Evolutionary conservation across 768 basidiomycete genomes (phyloP).

Genomic region (Rhizopogon vinicolor): DNA sequence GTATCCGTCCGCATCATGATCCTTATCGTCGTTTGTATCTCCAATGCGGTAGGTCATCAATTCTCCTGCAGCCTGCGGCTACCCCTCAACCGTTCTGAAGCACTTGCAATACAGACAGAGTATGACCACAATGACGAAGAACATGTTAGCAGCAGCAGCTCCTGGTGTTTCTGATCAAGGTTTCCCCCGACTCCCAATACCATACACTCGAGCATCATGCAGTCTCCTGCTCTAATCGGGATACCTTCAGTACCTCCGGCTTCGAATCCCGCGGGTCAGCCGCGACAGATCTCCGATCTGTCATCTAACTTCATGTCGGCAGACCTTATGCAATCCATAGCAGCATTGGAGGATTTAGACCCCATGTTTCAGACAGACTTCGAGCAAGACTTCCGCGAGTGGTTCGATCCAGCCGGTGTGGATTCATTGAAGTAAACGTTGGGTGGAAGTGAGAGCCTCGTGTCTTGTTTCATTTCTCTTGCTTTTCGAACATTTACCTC

Average conservation of each 20-base stretch:
- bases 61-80: neutral
- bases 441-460: constrained; percentile 4
- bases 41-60: constrained; percentile 13
- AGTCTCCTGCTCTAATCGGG: constrained; percentile 29
- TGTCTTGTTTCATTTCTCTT: constrained; percentile 6
- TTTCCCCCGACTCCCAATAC: constrained; percentile 38
- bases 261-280: too few species aligned
- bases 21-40: too few species aligned
- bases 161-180: constrained; percentile 36
- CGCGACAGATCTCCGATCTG: too few species aligned
- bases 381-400: constrained; percentile 72
- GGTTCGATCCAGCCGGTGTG: constrained; percentile 58
- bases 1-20: too few species aligned
- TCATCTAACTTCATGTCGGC: constrained; percentile 16
- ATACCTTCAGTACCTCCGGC: too few species aligned
- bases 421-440: constrained; percentile 19
- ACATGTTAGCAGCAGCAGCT: constrained; percentile 17
- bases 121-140: constrained; percentile 33
- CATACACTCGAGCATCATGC: constrained; percentile 29
- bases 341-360: constrained; percentile 37
- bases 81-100: constrained; percentile 10
- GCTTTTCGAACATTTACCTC: constrained; percentile 7
- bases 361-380: constrained; percentile 46
- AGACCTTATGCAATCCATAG: constrained; percentile 46
- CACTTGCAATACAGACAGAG: constrained; percentile 33